These are phyloP conservation scores for Neurospora sp. DNA, from an alignment of 495 filamentous ascomycete genomes.

Conservation along the genomic window DNA sequence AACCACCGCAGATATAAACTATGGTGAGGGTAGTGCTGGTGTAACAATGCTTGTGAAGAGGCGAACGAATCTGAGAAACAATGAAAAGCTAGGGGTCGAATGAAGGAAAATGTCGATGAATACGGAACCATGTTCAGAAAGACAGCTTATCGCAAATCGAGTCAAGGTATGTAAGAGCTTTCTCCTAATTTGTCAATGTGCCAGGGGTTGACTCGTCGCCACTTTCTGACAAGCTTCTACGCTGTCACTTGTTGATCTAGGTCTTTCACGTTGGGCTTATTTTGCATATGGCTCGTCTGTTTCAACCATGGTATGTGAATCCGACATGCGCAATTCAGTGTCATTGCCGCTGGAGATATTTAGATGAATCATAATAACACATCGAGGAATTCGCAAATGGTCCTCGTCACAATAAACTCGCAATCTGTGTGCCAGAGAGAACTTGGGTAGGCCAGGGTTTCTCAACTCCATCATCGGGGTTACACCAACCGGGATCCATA, in stretches of 20 bases:
- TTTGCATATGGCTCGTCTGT: background rate
- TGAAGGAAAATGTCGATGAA: background rate
- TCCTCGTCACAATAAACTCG: background rate
- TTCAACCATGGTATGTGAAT: background rate
- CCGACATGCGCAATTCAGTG: background rate
- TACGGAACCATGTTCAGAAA: background rate
- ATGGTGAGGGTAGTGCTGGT: background rate
- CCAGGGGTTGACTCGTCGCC: background rate
- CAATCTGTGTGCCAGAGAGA: background rate
- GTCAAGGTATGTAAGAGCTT: background rate
- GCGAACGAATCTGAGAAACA: background rate
- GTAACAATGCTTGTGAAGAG: background rate
- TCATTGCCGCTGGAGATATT: background rate
- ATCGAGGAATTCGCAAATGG: background rate
- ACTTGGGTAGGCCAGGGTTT: background rate
- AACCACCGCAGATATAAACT: background rate
- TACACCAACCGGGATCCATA: background rate
- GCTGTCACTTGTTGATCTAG: background rate
- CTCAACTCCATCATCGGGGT: background rate
- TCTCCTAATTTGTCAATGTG: background rate
- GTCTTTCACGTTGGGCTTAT: background rate
- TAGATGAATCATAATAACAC: background rate
- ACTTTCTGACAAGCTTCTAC: background rate
- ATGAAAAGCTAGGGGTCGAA: background rate
- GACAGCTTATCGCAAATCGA: background rate